A percentile compares a stretch with the other conserved stretches of the same genome.
Evolutionary conservation across 805 yeast genomes (phyloP).

Genomic region (Myxozyma kluyveri): DNA sequence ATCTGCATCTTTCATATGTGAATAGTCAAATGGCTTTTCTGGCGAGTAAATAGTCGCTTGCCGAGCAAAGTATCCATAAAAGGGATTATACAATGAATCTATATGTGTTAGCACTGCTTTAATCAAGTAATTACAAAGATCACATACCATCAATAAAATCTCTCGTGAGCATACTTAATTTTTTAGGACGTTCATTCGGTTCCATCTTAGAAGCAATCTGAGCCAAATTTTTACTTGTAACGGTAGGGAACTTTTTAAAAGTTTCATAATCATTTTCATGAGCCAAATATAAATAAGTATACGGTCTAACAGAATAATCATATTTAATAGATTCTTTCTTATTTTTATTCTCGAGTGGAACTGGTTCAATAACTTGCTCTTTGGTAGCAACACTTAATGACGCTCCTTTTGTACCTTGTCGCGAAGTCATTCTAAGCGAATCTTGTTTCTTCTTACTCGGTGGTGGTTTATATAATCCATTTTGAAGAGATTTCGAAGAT

Average conservation of each 20-base stretch:
- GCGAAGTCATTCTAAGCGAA: constrained; percentile 21
- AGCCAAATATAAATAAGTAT: constrained; percentile 28
- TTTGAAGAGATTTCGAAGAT: no score
- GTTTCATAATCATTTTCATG: constrained; percentile 38
- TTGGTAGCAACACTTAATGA: constrained; percentile 10
- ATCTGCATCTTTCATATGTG: constrained; percentile 57
- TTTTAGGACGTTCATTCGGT: constrained; percentile 50
- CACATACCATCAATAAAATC: constrained; percentile 64
- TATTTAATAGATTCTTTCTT: constrained; percentile 11
- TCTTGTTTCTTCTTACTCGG: not conserved
- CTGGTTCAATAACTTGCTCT: constrained; percentile 3
- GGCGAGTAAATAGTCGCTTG: constrained; percentile 76
- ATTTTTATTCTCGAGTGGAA: constrained; percentile 1
- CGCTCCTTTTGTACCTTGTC: constrained; percentile 12
- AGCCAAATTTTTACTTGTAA: constrained; percentile 41
- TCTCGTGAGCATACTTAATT: constrained; percentile 66
- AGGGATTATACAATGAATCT: constrained; percentile 76
- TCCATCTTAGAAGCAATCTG: constrained; percentile 13
- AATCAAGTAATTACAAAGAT: not conserved
- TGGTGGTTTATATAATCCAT: not conserved
- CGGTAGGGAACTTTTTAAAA: constrained; percentile 48
- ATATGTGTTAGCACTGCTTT: not conserved
- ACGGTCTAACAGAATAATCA: constrained; percentile 32
- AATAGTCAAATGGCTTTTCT: constrained; percentile 61
- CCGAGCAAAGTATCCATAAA: constrained; percentile 76